Percentiles rank a stretch among this genome's conserved stretches.
Evolutionary conservation across 1,139 yeast species (phyloP).

Genomic region (Yamadazyma taylorii): DNA sequence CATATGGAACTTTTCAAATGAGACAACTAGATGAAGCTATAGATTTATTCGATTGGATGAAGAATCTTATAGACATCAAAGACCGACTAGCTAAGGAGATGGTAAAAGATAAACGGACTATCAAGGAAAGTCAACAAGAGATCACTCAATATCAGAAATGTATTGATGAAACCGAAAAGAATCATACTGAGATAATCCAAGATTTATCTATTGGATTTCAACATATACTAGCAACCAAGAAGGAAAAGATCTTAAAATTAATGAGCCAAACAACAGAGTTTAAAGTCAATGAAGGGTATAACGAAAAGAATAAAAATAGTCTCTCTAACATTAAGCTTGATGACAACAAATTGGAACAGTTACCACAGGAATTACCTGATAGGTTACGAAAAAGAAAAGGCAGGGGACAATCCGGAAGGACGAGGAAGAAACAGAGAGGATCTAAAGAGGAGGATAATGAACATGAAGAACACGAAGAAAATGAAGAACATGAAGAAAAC

Average conservation of each 20-base stretch:
- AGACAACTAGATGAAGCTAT: constrained; percentile 11
- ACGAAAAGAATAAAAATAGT: constrained; percentile 18
- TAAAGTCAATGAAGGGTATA: constrained; percentile 25
- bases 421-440: constrained; percentile 2
- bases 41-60: constrained; percentile 16
- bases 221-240: constrained; percentile 36
- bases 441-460: background rate
- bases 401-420: background rate
- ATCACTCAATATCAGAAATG: constrained; percentile 10
- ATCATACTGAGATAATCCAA: constrained; percentile 26
- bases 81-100: constrained; percentile 1
- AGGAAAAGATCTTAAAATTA: constrained; percentile 36
- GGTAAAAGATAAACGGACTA: background rate
- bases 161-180: constrained; percentile 11
- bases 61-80: constrained; percentile 8
- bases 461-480: background rate
- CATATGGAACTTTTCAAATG: constrained; percentile 13
- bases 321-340: constrained; percentile 22
- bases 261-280: constrained; percentile 7
- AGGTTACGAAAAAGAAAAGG: constrained; percentile 13
- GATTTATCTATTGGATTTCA: constrained; percentile 41
- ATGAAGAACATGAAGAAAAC: too few relatives aligned
- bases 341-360: constrained; percentile 12
- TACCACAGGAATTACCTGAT: constrained; percentile 21
- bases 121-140: constrained; percentile 6